Evolutionary conservation across 148 eudicot genomes (phyloP), one percentile per base, ranked within the genome.

Genomic region (Camellia lanceoleosa): DNA sequence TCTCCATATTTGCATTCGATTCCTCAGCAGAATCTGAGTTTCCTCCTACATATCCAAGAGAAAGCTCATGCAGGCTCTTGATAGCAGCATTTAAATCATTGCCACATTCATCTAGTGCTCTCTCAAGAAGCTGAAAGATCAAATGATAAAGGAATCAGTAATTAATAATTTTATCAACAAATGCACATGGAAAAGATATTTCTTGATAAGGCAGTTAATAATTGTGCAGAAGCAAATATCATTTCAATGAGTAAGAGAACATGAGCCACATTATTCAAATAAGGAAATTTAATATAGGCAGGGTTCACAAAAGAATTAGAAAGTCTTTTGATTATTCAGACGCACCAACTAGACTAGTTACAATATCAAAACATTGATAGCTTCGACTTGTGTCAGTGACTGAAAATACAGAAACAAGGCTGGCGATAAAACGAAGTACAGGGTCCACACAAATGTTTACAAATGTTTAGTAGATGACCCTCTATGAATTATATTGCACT

Each of bases 1-100:
- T 83, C 54, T 68, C 85, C 23, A 56, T 77, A 74, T 67, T 83
- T 67, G 76, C 85, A 69, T 84, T 82, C 58, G 82, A 83, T 76
- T 88, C 80, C 61, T 80, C 83, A 41, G 78, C 61, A 20, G 82
- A 73, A 76, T 38, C 79, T 41, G 85, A 46, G 61, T 82, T 84
- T 20, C 82, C 86, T 43, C 82, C 82, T 0, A 83, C 78, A 49
- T 87, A 80, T 43, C 83, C 82, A 70, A 90, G 79, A 81, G 88
- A 85, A 49, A 94, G 87, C 73, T 89, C 90, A 52, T 91, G 87
- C 78, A 94, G 85, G 77, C 91, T 82, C 86, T 89, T 91, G 75
- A 94, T 87, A 23, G 97, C 95, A 80, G 83, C 83, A 82, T 91
- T 91, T 77, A 94, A 76, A 82, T 94, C 94, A 87, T 87, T 82